phyloP scores from a whole-genome alignment of 1,139 yeast species.

The Pneumocystis oryctolagi region DNA sequence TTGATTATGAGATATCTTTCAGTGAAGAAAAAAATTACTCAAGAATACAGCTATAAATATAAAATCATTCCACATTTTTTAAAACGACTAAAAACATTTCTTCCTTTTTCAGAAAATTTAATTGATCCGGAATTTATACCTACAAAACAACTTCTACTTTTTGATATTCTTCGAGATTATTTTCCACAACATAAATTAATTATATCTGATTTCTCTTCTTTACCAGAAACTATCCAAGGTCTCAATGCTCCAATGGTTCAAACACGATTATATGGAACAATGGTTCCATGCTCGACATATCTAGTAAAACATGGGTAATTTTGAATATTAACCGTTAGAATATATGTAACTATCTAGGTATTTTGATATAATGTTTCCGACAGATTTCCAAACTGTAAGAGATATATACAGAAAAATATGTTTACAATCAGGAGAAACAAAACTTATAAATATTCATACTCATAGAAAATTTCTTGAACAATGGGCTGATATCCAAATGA shows the following conservation, averaged over 20 bases:
- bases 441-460: constrained; percentile 29
- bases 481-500: constrained; percentile 59
- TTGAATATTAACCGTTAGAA: background rate
- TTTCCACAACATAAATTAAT: constrained; percentile 67
- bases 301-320: constrained; percentile 55
- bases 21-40: constrained; percentile 37
- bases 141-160: constrained; percentile 52
- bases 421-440: constrained; percentile 29
- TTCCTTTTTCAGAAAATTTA: constrained; percentile 54
- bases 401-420: constrained; percentile 34
- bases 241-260: constrained; percentile 74
- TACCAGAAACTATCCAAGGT: constrained; percentile 50
- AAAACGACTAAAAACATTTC: constrained; percentile 26
- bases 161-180: constrained; percentile 44
- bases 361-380: constrained; percentile 77
- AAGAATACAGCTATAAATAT: background rate
- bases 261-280: constrained; percentile 45
- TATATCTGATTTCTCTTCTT: constrained; percentile 55
- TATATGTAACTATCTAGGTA: constrained; percentile 20
- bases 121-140: constrained; percentile 73
- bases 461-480: constrained; percentile 51
- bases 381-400: constrained; percentile 52
- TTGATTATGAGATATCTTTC: constrained; percentile 43
- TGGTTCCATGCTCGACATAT: constrained; percentile 57
- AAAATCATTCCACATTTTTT: constrained; percentile 13